Percentiles rank a stretch among this genome's conserved stretches.
Conservation (phyloP, 495 filamentous ascomycete genomes). For the Aspergillus nanangensis region DNA sequence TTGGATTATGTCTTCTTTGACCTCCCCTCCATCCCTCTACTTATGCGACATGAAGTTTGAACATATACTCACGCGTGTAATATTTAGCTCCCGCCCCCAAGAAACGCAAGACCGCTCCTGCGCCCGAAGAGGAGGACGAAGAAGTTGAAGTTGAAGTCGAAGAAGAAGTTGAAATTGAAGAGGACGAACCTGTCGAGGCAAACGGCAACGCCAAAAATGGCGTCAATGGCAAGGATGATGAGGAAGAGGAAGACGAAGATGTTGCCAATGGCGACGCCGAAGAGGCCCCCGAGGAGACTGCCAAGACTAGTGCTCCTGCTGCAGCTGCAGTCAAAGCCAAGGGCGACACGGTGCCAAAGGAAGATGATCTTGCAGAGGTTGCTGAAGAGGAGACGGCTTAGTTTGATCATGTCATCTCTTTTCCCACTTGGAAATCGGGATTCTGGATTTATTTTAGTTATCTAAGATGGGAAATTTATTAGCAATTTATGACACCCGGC, state of each 20-base stretch:
- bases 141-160: constrained; percentile 24
- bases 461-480: no score
- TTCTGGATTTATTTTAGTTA: neutral
- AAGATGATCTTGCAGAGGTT: constrained; percentile 42
- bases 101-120: constrained; percentile 35
- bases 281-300: constrained; percentile 24
- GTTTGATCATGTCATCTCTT: neutral
- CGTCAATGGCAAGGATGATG: constrained; percentile 28
- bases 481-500: no score
- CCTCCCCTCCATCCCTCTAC: neutral
- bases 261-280: constrained; percentile 25
- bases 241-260: constrained; percentile 30
- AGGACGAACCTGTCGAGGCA: constrained; percentile 26
- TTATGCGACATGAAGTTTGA: no score
- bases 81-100: constrained; percentile 31
- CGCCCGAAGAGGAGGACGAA: constrained; percentile 20
- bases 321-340: constrained; percentile 38
- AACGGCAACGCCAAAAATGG: constrained; percentile 24
- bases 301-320: constrained; percentile 38
- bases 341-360: constrained; percentile 42
- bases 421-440: neutral
- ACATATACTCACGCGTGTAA: no score
- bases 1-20: neutral
- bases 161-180: constrained; percentile 26
- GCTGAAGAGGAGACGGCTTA: constrained; percentile 21